phyloP scores from a whole-genome alignment of 139 green algal species.

The Coelastrella sp. region DNA sequence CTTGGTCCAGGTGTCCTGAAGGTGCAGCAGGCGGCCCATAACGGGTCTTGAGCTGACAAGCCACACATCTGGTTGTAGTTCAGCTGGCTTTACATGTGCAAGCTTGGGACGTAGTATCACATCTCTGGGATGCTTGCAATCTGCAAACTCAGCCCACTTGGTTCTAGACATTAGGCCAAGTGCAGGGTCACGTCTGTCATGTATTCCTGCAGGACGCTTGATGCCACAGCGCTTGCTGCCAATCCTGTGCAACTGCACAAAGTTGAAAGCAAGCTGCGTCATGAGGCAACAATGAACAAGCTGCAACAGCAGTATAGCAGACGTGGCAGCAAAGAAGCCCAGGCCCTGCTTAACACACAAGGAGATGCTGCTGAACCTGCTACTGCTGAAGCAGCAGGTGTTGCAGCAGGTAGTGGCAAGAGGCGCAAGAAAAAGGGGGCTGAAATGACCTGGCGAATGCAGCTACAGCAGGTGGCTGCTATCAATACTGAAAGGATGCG shows the following conservation, averaged over 20 bases:
- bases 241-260: constrained; percentile 34
- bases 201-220: background rate
- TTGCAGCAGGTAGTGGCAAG: background rate
- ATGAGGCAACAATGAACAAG: constrained; percentile 27
- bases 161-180: no score
- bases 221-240: constrained; percentile 16
- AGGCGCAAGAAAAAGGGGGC: background rate
- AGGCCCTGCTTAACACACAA: constrained; percentile 23
- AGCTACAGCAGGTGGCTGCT: background rate
- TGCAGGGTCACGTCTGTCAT: background rate
- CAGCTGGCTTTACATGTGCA: no score
- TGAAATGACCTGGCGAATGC: background rate
- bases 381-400: background rate
- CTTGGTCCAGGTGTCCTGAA: no score
- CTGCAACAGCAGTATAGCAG: constrained; percentile 20
- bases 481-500: background rate
- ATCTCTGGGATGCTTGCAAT: background rate
- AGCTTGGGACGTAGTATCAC: no score
- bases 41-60: no score
- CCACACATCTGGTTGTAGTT: no score
- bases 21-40: no score
- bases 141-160: background rate
- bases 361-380: background rate
- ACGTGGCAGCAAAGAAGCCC: background rate
- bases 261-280: constrained; percentile 28